These are phyloP conservation scores for Apiospora kogelbergensis DNA, from an alignment of 2,329 filamentous ascomycete species.

Conservation along the genomic window DNA sequence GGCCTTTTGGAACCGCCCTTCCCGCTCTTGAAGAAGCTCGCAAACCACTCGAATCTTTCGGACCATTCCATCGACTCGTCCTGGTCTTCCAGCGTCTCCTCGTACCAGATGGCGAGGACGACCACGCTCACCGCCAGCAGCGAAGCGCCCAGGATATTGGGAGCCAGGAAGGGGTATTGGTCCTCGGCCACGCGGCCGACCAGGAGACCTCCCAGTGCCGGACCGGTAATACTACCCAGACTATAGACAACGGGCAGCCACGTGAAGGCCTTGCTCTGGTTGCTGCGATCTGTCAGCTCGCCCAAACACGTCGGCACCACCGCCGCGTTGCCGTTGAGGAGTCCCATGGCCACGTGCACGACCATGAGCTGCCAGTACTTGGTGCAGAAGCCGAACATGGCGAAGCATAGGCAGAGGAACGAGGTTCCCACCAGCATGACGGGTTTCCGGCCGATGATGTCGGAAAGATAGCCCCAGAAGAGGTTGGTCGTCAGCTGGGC, in stretches of 20 bases:
- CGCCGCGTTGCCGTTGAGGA: constrained; percentile 93
- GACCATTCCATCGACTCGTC: constrained; percentile 30
- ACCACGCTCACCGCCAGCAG: constrained; percentile 73
- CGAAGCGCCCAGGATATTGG: constrained; percentile 76
- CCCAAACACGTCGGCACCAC: constrained; percentile 92
- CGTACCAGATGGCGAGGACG: constrained; percentile 75
- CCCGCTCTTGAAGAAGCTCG: constrained; percentile 19
- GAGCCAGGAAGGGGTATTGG: constrained; percentile 78
- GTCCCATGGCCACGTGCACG: constrained; percentile 86
- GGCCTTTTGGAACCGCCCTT: constrained; percentile 19
- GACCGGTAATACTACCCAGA: constrained; percentile 88
- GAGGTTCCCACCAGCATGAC: constrained; percentile 80
- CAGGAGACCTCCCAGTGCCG: constrained; percentile 83
- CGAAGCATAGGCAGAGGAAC: constrained; percentile 78
- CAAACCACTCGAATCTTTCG: constrained; percentile 33
- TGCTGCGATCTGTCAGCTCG: constrained; percentile 91
- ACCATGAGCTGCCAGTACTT: constrained; percentile 81
- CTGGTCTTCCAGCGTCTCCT: constrained; percentile 73
- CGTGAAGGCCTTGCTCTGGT: constrained; percentile 90
- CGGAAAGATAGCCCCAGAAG: constrained; percentile 83
- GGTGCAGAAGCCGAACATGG: constrained; percentile 82
- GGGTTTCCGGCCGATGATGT: constrained; percentile 77
- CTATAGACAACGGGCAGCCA: constrained; percentile 97
- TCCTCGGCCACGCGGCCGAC: constrained; percentile 62
- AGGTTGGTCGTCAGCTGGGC: constrained; percentile 93